Base-by-base conservation (phyloP, 805 yeast genomes). In the Lipomyces japonicus region DNA sequence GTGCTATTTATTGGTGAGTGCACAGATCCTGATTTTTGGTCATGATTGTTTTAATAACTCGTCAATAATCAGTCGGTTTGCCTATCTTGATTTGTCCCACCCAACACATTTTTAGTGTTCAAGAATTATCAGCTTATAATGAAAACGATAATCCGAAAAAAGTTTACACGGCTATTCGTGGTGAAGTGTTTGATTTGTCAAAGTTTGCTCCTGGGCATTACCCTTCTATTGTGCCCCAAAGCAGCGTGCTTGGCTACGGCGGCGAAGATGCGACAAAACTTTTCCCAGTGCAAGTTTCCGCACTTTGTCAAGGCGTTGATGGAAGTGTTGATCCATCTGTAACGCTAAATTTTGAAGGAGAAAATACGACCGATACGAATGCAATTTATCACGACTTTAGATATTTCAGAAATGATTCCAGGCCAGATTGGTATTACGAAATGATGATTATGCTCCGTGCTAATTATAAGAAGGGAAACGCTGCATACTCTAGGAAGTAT, bases 401-500 rank as follows among this genome's bases (percentile, higher is more conserved):
- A n/a, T 61, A 60, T 25, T 68, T 63, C 48, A 63, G 62, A 5
- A 62, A 65, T 38, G 74, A 71, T 44, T 69, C 65, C 22, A 62
- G 74, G 3, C 75, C 75, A 1, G 74, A 71, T 47, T 71, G 75
- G 75, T 71, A 70, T 44, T 56, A 65, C 22, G 67, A 68, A 50
- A 66, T 67, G 51, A 68, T 71, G 71, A 45, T 57, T 19, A 64
- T 60, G 39, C 58, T 71, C 57, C 64, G 68, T 39, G 43, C 54
- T n/a, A 61, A 69, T 48, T 71, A 65, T 53, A 56, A 62, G 39
- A 64, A 65, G 51, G 65, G 69, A 14, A 70, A 67, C 48, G 58
- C 70, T 30, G 75, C 74, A 5, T 66, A 63, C 48, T 68, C 75
- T 0, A 63, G 65, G 6, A 56, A 62, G 44, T 61, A 58, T 6